These are phyloP conservation scores for Saturnispora halmiae DNA, from an alignment of 805 yeast species.

Conservation along the genomic window DNA sequence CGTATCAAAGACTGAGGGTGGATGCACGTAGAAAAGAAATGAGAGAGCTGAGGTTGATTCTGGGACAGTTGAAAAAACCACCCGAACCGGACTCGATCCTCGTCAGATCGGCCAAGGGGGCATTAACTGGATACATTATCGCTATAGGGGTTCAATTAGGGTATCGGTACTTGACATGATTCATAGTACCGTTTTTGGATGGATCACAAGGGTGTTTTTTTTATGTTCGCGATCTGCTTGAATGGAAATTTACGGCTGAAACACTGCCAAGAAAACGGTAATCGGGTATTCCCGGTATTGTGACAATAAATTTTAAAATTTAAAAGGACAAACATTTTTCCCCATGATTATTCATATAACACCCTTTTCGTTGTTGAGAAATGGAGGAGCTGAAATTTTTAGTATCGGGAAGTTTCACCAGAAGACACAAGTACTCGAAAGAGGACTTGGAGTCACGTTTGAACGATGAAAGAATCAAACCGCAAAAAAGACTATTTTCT, in stretches of 20 bases:
- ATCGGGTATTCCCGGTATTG: no score
- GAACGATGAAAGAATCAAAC: slow-evolving; percentile 19
- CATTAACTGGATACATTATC: not conserved
- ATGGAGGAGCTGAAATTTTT: slow-evolving; percentile 7
- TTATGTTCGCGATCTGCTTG: no score
- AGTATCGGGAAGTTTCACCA: slow-evolving; percentile 6
- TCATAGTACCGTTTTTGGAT: no score
- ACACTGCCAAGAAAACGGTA: no score
- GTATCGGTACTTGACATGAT: not conserved
- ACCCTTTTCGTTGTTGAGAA: not conserved
- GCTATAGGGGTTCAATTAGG: not conserved
- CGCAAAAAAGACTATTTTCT: slow-evolving; percentile 31
- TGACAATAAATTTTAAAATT: no score
- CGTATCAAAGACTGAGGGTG: no score
- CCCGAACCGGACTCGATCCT: not conserved
- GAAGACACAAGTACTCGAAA: slow-evolving; percentile 7
- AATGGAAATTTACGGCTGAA: no score
- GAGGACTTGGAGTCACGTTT: slow-evolving; percentile 15
- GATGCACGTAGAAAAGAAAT: no score
- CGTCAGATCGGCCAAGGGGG: not conserved
- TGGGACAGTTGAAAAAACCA: not conserved
- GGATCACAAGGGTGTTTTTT: no score
- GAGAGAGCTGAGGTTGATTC: no score
- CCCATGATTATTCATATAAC: no score
- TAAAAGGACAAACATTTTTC: no score